These are phyloP conservation scores for Termitomyces sp. DNA, from an alignment of 768 basidiomycete genomes.

Conservation along the genomic window DNA sequence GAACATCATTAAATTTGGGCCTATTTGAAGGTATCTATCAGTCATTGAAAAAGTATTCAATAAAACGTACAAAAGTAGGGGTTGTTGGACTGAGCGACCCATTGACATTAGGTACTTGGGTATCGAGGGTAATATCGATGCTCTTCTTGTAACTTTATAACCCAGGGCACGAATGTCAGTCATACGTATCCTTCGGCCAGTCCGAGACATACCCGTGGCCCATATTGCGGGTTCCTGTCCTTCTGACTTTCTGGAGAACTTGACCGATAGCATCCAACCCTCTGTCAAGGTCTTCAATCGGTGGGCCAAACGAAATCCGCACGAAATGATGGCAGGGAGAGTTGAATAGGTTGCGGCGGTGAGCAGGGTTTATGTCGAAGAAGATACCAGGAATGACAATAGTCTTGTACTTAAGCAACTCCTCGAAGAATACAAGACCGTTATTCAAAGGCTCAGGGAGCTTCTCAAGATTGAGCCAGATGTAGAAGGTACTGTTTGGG, in stretches of 20 bases:
- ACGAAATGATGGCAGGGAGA: constrained; percentile 91
- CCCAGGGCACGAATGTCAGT: background rate
- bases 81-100: constrained; percentile 11
- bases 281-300: constrained; percentile 72
- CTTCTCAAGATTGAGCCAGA: constrained; percentile 85
- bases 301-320: constrained; percentile 82
- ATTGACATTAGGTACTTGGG: constrained; percentile 14
- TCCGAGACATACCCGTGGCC: constrained; percentile 53
- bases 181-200: background rate
- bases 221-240: constrained; percentile 52
- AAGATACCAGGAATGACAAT: constrained; percentile 91
- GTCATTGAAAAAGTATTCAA: background rate
- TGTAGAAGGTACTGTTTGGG: constrained; percentile 85
- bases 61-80: constrained; percentile 7
- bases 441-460: constrained; percentile 83
- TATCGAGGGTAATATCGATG: constrained; percentile 14
- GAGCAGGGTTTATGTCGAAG: constrained; percentile 78
- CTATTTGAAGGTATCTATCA: background rate
- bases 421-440: constrained; percentile 93
- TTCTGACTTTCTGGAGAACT: constrained; percentile 66
- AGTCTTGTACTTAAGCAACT: constrained; percentile 84
- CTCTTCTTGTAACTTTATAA: constrained; percentile 26
- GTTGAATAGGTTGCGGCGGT: constrained; percentile 84
- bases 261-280: constrained; percentile 85
- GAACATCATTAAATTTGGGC: background rate